phyloP scores from a whole-genome alignment of 306 rosid genomes.

The Albizia julibrissin region DNA sequence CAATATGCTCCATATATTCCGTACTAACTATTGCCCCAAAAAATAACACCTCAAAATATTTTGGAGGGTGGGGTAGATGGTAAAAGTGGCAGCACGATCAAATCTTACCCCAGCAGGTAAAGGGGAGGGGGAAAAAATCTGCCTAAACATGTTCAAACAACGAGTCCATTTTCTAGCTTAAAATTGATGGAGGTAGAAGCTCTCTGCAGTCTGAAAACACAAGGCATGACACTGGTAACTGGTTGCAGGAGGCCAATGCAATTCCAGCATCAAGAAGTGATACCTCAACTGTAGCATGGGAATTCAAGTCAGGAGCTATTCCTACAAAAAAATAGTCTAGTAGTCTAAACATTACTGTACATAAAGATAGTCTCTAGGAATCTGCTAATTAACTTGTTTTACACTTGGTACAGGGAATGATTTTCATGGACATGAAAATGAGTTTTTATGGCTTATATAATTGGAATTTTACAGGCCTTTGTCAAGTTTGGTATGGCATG shows the following conservation, averaged over 20 bases:
- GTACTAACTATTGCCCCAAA: background rate
- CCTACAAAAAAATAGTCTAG: background rate
- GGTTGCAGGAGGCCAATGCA: background rate
- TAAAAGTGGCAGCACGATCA: background rate
- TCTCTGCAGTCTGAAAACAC: background rate
- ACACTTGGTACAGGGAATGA: background rate
- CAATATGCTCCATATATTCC: background rate
- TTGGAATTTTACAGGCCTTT: background rate
- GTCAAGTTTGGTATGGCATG: background rate
- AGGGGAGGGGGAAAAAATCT: no score
- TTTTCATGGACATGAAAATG: background rate
- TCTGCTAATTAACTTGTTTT: background rate
- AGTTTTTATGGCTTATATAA: background rate
- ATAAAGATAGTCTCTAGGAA: background rate
- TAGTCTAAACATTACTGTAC: background rate
- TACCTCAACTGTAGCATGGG: slow-evolving; percentile 2
- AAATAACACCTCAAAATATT: background rate
- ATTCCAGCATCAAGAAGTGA: background rate
- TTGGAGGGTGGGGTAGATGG: background rate
- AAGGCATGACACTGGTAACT: background rate
- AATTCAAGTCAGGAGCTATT: background rate
- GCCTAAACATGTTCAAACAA: background rate
- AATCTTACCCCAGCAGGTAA: background rate
- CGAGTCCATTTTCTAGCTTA: background rate
- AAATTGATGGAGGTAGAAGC: background rate